Base-by-base conservation (phyloP, 768 basidiomycete genomes). In the Lactifluus volemus region DNA sequence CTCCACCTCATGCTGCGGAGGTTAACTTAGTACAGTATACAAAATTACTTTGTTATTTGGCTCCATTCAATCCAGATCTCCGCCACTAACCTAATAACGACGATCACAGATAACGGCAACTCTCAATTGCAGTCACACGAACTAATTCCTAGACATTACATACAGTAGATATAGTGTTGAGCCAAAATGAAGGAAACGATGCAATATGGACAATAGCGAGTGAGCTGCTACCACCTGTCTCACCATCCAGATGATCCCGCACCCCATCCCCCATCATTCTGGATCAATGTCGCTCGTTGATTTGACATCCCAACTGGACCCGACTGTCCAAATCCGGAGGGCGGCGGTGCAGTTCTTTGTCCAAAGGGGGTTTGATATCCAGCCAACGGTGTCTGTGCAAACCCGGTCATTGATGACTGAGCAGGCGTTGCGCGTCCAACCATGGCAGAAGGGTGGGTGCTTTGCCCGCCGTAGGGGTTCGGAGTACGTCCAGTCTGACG, bases 401-500 rank as follows among this genome's bases (percentile, higher is more conserved):
- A 67, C 3, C 65, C 61, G n/a, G 61, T 32, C 54, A 58, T 52
- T 29, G 42, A 5, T n/a, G 61, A 60, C 38, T 55, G 58, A 7
- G 60, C 76, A 3, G 78, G 75, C 11, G 77, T 70, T 42, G 74
- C 75, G 41, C 68, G 69, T 53, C 72, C 68, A 4, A 65, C 59
- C n/a, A 69, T 60, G 66, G 67, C 50, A 67, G 74, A 15, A 70
- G 75, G n/a, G 74, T 72, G 63, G 73, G 70, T 58, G 25, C 61
- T 63, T 45, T 63, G 61, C 19, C 74, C 75, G 25, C 78, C 81
- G 65, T 92, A 92, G 2, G 90, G 88, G 67, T 92, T 92, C 10
- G 91, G 90, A 48, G 90, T 92, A 50, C 87, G 81, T 17, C 79
- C 82, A 39, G 79, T 71, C 65, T 88, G 86, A 56, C 88, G 88